Percentiles rank a stretch among this genome's conserved stretches.
phyloP scores from a whole-genome alignment of 1,284 basidiomycete species.

The Laetiporus sulphureus region DNA sequence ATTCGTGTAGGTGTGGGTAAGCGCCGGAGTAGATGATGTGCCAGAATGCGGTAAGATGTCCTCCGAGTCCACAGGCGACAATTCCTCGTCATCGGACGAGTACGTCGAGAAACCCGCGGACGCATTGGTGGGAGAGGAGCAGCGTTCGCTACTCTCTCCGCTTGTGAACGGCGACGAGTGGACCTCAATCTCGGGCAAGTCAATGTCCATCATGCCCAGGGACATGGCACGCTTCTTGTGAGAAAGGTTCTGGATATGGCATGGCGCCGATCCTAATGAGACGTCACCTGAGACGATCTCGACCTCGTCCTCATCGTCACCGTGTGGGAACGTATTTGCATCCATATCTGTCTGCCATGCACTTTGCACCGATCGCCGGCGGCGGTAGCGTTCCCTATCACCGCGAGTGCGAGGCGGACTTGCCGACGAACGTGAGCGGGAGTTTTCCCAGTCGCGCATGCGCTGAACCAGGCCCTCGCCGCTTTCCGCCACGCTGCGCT shows the following conservation, averaged over 20 bases:
- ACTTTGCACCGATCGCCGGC: slow-evolving; percentile 7
- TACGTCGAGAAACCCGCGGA: slow-evolving; percentile 22
- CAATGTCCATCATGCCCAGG: slow-evolving; percentile 33
- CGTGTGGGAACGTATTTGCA: slow-evolving; percentile 20
- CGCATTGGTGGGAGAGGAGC: slow-evolving; percentile 24
- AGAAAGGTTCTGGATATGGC: slow-evolving; percentile 14
- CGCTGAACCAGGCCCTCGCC: slow-evolving; percentile 62
- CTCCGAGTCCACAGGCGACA: slow-evolving; percentile 13
- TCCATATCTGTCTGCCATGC: slow-evolving; percentile 8
- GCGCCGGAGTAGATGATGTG: slow-evolving; percentile 17
- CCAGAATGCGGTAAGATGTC: slow-evolving; percentile 11
- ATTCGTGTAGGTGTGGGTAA: slow-evolving; percentile 26
- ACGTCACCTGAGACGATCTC: slow-evolving; percentile 42
- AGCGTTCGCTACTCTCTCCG: slow-evolving; percentile 20
- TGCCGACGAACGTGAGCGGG: slow-evolving; percentile 33
- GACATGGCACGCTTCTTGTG: slow-evolving; percentile 38
- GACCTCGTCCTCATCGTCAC: slow-evolving; percentile 48
- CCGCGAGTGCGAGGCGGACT: slow-evolving; percentile 15
- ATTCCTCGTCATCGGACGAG: slow-evolving; percentile 23
- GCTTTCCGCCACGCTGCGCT: slow-evolving; percentile 49
- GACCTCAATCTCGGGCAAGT: slow-evolving; percentile 15
- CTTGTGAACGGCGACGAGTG: slow-evolving; percentile 7
- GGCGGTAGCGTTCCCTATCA: slow-evolving; percentile 5
- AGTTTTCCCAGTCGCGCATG: slow-evolving; percentile 64
- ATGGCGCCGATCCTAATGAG: slow-evolving; percentile 15